A percentile compares a stretch with the other conserved stretches of the same genome.
Conservation (phyloP, 2,329 filamentous ascomycete genomes). For the Phaeosphaeriaceae sp. region DNA sequence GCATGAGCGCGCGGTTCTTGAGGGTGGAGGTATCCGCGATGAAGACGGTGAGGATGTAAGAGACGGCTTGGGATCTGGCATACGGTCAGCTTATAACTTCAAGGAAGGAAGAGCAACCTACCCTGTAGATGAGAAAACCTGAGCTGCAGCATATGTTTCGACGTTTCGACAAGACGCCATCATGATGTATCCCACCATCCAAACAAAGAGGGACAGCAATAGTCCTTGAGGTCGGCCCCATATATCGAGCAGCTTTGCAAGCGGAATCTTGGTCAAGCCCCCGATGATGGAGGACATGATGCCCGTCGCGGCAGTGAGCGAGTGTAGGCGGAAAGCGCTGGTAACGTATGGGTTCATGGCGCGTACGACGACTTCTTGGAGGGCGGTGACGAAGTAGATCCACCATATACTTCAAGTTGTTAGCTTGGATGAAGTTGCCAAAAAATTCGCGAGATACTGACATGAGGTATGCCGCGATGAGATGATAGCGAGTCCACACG, state of each 20-base stretch:
- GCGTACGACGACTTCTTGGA: slow-evolving; percentile 51
- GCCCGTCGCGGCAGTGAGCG: slow-evolving; percentile 40
- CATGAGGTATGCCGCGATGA: slow-evolving; percentile 44
- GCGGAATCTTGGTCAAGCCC: slow-evolving; percentile 44
- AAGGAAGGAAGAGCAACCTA: slow-evolving; percentile 65
- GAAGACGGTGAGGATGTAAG: slow-evolving; percentile 68
- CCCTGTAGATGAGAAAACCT: slow-evolving; percentile 73
- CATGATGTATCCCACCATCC: slow-evolving; percentile 62
- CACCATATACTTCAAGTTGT: slow-evolving; percentile 50
- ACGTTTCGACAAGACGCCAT: slow-evolving; percentile 71
- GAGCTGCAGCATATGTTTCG: slow-evolving; percentile 68
- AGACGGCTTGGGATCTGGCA: slow-evolving; percentile 17
- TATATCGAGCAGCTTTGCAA: slow-evolving; percentile 49
- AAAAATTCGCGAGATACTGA: slow-evolving; percentile 17
- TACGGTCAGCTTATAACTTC: background rate
- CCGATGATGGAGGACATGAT: slow-evolving; percentile 43
- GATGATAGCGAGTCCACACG: slow-evolving; percentile 46
- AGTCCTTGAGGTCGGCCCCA: slow-evolving; percentile 50
- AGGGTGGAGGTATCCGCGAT: slow-evolving; percentile 73
- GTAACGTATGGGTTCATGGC: slow-evolving; percentile 49
- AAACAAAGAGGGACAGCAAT: slow-evolving; percentile 46
- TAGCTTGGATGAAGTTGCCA: background rate
- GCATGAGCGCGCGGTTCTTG: slow-evolving; percentile 67
- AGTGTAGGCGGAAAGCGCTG: slow-evolving; percentile 40
- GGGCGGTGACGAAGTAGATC: slow-evolving; percentile 56